Evolutionary conservation across 768 basidiomycete species (phyloP).

Genomic region (Cystoderma amianthinum): DNA sequence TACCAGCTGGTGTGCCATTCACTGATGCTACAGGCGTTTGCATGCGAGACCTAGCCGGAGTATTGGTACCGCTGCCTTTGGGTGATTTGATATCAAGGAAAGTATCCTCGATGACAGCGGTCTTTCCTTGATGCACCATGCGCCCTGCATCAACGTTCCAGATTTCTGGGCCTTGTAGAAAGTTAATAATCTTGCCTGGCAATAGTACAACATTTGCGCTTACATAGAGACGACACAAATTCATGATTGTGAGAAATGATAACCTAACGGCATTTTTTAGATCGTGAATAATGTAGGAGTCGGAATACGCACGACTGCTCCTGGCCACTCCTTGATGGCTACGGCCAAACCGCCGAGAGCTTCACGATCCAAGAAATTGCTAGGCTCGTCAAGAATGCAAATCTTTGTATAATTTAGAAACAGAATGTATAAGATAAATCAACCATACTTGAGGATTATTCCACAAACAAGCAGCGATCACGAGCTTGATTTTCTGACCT

Average conservation of each 20-base stretch:
- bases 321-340: conserved; percentile 92
- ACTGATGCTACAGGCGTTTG: conserved; percentile 67
- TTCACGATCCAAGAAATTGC: conserved; percentile 96
- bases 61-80: conserved; percentile 65
- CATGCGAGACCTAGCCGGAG: conserved; percentile 63
- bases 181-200: conserved; percentile 8
- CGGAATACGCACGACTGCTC: conserved; percentile 62
- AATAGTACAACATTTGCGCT: conserved; percentile 22
- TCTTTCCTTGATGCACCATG: conserved; percentile 85
- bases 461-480: conserved; percentile 93
- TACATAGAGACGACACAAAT: conserved; percentile 78
- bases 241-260: conserved; percentile 97
- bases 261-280: conserved; percentile 40
- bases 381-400: conserved; percentile 83
- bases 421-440: conserved; percentile 2
- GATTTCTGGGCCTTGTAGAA: conserved; percentile 70
- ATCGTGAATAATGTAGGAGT: conserved; percentile 8
- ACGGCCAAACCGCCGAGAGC: conserved; percentile 91
- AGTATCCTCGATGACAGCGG: conserved; percentile 76
- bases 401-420: conserved; percentile 28
- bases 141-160: conserved; percentile 89
- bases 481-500: conserved; percentile 96
- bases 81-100: conserved; percentile 66
- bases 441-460: conserved; percentile 79
- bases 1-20: conserved; percentile 68